Evolutionary conservation across 306 rosid species (phyloP).

Genomic region (Rosa lucieae): DNA sequence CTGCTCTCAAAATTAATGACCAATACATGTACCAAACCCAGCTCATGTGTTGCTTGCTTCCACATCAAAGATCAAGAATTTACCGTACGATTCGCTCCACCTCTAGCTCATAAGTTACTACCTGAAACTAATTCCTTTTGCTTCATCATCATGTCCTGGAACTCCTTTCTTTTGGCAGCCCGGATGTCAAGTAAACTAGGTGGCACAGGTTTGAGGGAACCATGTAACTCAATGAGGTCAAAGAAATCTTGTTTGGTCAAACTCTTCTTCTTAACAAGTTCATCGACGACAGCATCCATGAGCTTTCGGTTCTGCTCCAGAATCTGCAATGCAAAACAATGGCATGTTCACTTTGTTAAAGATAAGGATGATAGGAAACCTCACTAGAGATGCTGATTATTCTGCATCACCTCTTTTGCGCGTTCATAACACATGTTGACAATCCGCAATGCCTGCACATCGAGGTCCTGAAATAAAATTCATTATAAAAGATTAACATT

Average conservation of each 20-base stretch:
- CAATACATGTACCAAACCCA: background rate
- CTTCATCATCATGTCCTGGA: slow-evolving; percentile 43
- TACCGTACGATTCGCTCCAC: background rate
- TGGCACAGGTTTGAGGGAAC: slow-evolving; percentile 57
- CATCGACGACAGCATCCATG: slow-evolving; percentile 76
- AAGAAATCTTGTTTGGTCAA: slow-evolving; percentile 73
- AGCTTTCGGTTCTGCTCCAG: slow-evolving; percentile 62
- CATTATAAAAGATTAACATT: background rate
- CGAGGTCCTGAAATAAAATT: slow-evolving; percentile 64
- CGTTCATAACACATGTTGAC: slow-evolving; percentile 71
- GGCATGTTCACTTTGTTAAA: background rate
- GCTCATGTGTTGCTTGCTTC: slow-evolving; percentile 8
- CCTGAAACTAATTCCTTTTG: slow-evolving; percentile 33
- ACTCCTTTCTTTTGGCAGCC: slow-evolving; percentile 52
- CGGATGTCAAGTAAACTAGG: slow-evolving; percentile 69
- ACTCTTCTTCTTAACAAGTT: slow-evolving; percentile 80
- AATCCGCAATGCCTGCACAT: slow-evolving; percentile 70
- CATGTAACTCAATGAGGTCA: slow-evolving; percentile 69
- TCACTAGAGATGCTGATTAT: background rate
- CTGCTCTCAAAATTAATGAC: background rate
- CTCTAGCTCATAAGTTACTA: slow-evolving; percentile 27
- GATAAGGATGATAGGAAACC: background rate
- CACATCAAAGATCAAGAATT: background rate
- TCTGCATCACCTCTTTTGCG: slow-evolving; percentile 69
- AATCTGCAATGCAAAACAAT: slow-evolving; percentile 53